Conservation (phyloP, 2,329 filamentous ascomycete species). For the Arachnopeziza araneosa region DNA sequence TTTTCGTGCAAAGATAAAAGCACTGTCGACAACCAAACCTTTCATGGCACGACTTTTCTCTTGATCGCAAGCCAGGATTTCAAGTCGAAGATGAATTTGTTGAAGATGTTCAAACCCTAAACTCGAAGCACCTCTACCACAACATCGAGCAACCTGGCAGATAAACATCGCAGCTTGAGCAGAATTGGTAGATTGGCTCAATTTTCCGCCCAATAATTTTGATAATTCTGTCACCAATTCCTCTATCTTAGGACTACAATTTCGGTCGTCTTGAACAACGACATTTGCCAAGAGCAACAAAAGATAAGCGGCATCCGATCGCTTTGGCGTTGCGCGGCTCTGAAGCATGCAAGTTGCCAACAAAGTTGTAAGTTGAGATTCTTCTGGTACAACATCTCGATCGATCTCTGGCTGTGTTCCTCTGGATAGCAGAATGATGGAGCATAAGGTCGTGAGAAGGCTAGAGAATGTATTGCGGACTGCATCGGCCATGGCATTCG, state of each 20-base stretch:
- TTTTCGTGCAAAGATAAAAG: conserved; percentile 29
- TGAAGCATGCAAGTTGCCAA: conserved; percentile 14
- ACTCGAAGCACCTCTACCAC: conserved; percentile 35
- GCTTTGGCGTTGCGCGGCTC: neutral
- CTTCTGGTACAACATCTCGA: neutral
- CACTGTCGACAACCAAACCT: conserved; percentile 29
- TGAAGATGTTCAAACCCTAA: conserved; percentile 35
- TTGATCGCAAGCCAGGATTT: conserved; percentile 7
- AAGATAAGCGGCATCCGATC: neutral
- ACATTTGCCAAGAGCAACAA: conserved; percentile 21
- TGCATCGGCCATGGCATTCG: conserved; percentile 10
- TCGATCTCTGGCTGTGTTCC: neutral
- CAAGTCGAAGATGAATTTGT: conserved; percentile 28
- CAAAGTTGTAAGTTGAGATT: neutral
- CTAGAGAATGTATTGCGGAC: conserved; percentile 36
- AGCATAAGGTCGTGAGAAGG: conserved; percentile 36
- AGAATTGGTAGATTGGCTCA: neutral
- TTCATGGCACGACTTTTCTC: conserved; percentile 13
- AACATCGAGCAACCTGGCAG: conserved; percentile 43
- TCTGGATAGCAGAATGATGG: conserved; percentile 31
- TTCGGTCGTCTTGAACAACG: neutral
- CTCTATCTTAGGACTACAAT: neutral
- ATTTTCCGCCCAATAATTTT: conserved; percentile 5
- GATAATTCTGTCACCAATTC: neutral
- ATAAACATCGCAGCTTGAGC: conserved; percentile 31